Conservation (phyloP, 78 protist genomes). For the Cavenderia fasciculata region DNA sequence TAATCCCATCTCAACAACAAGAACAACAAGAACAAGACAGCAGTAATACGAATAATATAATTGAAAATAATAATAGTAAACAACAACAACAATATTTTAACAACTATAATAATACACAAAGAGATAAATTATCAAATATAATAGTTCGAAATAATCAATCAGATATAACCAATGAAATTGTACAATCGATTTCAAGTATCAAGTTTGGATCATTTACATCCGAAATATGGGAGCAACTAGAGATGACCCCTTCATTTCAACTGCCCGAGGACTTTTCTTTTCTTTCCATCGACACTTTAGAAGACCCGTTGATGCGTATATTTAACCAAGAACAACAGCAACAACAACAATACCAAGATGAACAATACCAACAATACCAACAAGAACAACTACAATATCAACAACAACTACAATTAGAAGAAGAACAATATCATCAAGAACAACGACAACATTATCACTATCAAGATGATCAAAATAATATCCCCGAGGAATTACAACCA, state of each 20-base stretch:
- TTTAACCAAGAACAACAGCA: too few species aligned
- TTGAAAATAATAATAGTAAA: too few species aligned
- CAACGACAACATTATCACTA: neutral
- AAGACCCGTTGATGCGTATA: too few species aligned
- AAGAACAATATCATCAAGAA: neutral
- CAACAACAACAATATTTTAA: too few species aligned
- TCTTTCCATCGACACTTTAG: slow-evolving; percentile 1
- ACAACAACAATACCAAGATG: neutral
- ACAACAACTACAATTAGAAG: neutral
- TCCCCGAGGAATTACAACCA: neutral
- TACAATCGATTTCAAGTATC: slow-evolving; percentile 9
- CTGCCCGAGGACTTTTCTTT: slow-evolving; percentile 35
- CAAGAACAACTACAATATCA: neutral
- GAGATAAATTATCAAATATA: neutral
- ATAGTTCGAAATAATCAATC: neutral
- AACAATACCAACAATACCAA: neutral
- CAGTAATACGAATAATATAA: too few species aligned
- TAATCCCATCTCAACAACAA: too few species aligned
- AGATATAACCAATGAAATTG: neutral
- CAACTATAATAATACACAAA: too few species aligned
- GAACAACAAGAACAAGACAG: too few species aligned
- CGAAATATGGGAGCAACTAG: slow-evolving; percentile 2
- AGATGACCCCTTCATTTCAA: slow-evolving; percentile 16
- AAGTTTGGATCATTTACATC: slow-evolving; percentile 23
- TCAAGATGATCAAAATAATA: neutral